phyloP scores from a whole-genome alignment of 1,284 basidiomycete species.

The Cutaneotrichosporon cutaneum region DNA sequence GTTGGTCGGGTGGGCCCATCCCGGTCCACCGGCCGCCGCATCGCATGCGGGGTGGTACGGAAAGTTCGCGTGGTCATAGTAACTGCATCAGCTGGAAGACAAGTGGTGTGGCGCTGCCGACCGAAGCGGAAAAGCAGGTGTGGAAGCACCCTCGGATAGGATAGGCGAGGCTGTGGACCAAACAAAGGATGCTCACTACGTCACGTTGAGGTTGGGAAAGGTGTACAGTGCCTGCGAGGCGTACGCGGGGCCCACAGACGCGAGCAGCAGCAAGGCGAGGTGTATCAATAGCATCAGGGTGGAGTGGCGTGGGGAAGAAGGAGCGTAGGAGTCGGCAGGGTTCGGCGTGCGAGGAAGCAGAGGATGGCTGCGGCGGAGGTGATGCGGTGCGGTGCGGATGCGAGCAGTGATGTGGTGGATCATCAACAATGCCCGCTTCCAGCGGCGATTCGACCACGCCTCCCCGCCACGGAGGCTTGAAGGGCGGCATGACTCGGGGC shows the following conservation, averaged over 20 bases:
- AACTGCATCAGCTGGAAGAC: conserved; percentile 14
- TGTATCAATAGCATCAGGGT: background rate
- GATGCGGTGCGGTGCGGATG: background rate
- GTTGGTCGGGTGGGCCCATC: conserved; percentile 15
- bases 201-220: conserved; percentile 20
- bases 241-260: conserved; percentile 3
- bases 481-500: background rate
- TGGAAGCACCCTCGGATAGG: background rate
- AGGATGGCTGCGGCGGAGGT: background rate
- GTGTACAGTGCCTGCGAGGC: conserved; percentile 13
- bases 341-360: background rate
- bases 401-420: background rate
- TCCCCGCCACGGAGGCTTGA: background rate
- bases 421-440: background rate
- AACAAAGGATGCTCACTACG: conserved; percentile 17
- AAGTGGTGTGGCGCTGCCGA: too few species aligned
- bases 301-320: background rate
- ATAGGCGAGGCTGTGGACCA: background rate
- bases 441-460: background rate
- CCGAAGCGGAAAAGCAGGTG: too few species aligned
- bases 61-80: conserved; percentile 20
- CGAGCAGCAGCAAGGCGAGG: background rate
- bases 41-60: conserved; percentile 13
- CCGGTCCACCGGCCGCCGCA: conserved; percentile 6
- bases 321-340: background rate